A percentile compares a stretch with the other conserved stretches of the same genome.
phyloP scores from a whole-genome alignment of 1,284 basidiomycete species.

The Vanrija pseudolonga region DNA sequence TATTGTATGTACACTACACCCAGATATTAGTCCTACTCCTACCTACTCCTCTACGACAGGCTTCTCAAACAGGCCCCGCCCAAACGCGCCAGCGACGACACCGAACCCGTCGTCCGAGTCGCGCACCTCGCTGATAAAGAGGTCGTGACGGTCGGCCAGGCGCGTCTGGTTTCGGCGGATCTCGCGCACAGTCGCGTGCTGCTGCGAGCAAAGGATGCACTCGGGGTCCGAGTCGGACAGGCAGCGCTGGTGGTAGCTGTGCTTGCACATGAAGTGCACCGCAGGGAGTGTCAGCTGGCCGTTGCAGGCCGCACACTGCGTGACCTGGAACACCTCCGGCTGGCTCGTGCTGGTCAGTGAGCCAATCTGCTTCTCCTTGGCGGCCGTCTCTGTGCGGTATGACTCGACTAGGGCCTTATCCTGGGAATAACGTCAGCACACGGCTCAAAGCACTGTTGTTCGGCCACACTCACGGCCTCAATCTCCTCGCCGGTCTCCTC shows the following conservation, averaged over 20 bases:
- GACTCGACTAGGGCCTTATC: slow-evolving; percentile 79
- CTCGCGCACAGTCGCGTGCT: slow-evolving; percentile 84
- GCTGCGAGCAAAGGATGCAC: slow-evolving; percentile 79
- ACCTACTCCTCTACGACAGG: slow-evolving; percentile 5
- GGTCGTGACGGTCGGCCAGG: slow-evolving; percentile 76
- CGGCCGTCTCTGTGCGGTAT: slow-evolving; percentile 78
- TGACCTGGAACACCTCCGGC: slow-evolving; percentile 88
- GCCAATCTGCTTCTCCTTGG: slow-evolving; percentile 74
- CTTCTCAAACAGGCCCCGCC: slow-evolving; percentile 57
- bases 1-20: neutral
- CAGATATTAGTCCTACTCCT: neutral
- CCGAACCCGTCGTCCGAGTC: slow-evolving; percentile 79
- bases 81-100: slow-evolving; percentile 74
- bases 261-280: slow-evolving; percentile 97
- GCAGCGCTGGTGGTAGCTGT: slow-evolving; percentile 92
- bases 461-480: slow-evolving; percentile 59
- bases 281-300: slow-evolving; percentile 86
- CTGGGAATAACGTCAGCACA: slow-evolving; percentile 50
- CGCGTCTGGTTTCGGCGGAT: slow-evolving; percentile 77
- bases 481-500: slow-evolving; percentile 70
- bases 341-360: slow-evolving; percentile 71
- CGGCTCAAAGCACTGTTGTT: neutral
- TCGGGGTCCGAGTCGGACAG: slow-evolving; percentile 78
- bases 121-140: slow-evolving; percentile 81
- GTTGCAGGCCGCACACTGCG: slow-evolving; percentile 80